Evolutionary conservation across 768 basidiomycete genomes (phyloP).

Genomic region (Mycena kentingensis): DNA sequence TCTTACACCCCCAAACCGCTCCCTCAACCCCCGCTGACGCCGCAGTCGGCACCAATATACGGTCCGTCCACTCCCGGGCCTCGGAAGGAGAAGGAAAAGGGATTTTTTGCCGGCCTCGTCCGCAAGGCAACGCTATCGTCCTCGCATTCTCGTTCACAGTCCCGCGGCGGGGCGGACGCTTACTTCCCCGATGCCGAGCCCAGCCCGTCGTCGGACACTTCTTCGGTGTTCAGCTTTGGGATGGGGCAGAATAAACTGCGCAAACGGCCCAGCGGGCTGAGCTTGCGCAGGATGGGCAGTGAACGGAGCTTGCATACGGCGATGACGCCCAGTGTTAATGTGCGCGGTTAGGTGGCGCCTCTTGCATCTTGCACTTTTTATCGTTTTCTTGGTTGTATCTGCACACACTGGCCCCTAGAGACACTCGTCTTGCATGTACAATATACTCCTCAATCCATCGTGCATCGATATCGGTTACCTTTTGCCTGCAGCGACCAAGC

Average conservation of each 20-base stretch:
- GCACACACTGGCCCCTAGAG: too few species aligned
- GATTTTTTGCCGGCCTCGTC: neutral
- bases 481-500: too few species aligned
- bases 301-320: neutral
- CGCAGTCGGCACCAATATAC: neutral
- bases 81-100: conserved; percentile 1
- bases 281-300: neutral
- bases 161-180: neutral
- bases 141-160: too few species aligned
- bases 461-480: too few species aligned
- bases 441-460: too few species aligned
- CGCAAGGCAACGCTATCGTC: neutral
- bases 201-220: neutral
- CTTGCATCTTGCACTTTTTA: too few species aligned
- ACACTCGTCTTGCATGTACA: too few species aligned
- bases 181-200: neutral
- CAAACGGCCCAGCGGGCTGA: neutral
- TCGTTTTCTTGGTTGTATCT: too few species aligned
- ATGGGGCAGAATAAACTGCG: conserved; percentile 1
- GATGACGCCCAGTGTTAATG: neutral
- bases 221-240: neutral
- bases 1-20: neutral
- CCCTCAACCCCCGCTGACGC: neutral
- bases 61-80: neutral
- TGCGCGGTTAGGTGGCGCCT: too few species aligned